Base-by-base conservation (phyloP, 2,329 filamentous ascomycete genomes). In the Exophiala sp. region DNA sequence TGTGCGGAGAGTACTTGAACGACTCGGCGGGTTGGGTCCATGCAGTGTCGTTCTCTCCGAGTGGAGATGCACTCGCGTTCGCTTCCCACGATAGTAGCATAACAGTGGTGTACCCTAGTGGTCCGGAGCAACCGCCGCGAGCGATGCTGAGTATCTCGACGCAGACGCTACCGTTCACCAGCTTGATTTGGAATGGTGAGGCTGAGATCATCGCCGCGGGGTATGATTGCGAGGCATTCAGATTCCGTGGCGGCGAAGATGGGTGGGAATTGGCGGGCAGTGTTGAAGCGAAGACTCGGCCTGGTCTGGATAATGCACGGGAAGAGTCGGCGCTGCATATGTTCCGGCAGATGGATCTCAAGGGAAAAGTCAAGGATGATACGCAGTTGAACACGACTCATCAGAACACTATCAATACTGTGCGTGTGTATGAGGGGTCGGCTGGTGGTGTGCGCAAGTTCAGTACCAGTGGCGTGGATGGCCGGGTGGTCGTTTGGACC, bases 301-400 rank as follows among this genome's bases (percentile, higher is more conserved):
- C 80, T 24, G 86, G 82, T 39, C 70, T 78, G 51, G 75, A 72
- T 2, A 84, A 80, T 51, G 76, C 77, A 55, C 81, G 87, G 32
- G 94, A 97, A 73, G 94, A 97, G 71, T 94, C 88, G 61, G 94
- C 94, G 20, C 77, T 96, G 70, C 96, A 97, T 73, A 96, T 97
- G 90, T 99, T 99, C 77, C 84, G 85, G 66, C 91, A 96, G 77
- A 97, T 99, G 94, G 94, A 99, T 72, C 80, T 99, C 62, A 96
- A 94, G 80, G 94, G 94, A 59, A 95, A 95, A 74, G 77, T 80
- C 52, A 89, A 89, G 68, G 91, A 95, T 66, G 91, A 97, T 70
- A 96, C 91, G 3, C 89, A 95, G 75, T 79, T 99, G 64, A 94
- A 90, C 75, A 97, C 94, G 9, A 84, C 94, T 43, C 94, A 99